Evolutionary conservation across 78 protist genomes (phyloP).

Genomic region (Salpingoeca rosetta): DNA sequence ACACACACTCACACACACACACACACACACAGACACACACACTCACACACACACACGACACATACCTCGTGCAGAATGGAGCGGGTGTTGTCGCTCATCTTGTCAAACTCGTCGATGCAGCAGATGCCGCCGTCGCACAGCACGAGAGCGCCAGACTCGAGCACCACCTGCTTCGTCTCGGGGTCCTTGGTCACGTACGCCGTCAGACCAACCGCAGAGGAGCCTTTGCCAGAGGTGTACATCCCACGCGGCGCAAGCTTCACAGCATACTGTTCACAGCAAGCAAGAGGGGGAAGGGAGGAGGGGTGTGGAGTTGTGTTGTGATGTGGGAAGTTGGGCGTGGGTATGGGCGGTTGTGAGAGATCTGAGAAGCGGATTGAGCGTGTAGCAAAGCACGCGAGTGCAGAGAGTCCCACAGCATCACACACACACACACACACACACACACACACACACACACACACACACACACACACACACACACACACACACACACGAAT

Average conservation of each 20-base stretch:
- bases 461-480: too few species aligned
- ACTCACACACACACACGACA: too few species aligned
- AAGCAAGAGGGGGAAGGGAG: neutral
- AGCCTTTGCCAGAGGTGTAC: slow-evolving; percentile 98
- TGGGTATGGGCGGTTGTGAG: neutral
- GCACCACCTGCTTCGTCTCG: slow-evolving; percentile 83
- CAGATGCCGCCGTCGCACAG: slow-evolving; percentile 93
- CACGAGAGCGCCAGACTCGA: slow-evolving; percentile 92
- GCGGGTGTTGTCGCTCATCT: slow-evolving; percentile 93
- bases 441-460: too few species aligned
- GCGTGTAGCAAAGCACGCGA: neutral
- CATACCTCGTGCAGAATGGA: slow-evolving; percentile 97
- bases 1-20: too few species aligned
- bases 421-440: too few species aligned
- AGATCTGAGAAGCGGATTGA: neutral
- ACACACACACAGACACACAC: neutral
- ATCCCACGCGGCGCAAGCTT: slow-evolving; percentile 96
- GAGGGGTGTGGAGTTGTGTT: too few species aligned
- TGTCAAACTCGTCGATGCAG: slow-evolving; percentile 99
- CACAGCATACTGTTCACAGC: slow-evolving; percentile 67
- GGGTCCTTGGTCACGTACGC: slow-evolving; percentile 93
- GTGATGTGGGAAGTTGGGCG: neutral
- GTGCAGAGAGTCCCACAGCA: too few species aligned
- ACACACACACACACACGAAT: too few species aligned
- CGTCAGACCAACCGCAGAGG: slow-evolving; percentile 97